Base-by-base conservation (phyloP, 2,329 filamentous ascomycete genomes). In the Alternaria sp. region DNA sequence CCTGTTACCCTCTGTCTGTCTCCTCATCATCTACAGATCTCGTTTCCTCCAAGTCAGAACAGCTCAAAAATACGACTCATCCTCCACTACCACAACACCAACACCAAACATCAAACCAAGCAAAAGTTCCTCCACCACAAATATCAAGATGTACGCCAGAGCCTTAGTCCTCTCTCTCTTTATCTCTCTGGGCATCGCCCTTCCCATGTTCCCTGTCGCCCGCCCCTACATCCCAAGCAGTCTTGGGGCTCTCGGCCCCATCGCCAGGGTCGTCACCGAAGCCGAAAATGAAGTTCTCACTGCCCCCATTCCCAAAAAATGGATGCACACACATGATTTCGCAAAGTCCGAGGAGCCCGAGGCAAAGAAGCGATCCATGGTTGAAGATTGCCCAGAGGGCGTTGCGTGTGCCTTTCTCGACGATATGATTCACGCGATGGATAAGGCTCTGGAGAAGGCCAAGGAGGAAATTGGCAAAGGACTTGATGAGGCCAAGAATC, bases 291-390 rank as follows among this genome's bases (percentile, higher is more conserved):
- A 30, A 30, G 16, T 28, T 11, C 22, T 22, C 11, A 43, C 20
- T 1, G 40, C 20, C 1, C 11, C 20, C 50, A 41, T 50, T 20
- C 46, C 46, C 20, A 32, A 50, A 3, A 50, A 38, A 27, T 50
- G 46, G 46, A 50, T 25, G 32, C 32, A 50, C 32, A 50, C 46
- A n/a, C 46, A 50, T 10, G 46, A 14, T 20, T 27, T 27, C 25
- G 1, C 25, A 8, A 7, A 27, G 25, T 2, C 25, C 2, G 7
- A 27, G 25, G 6, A 27, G 7, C 25, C 25, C 7, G 10, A 36
- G 20, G 20, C 20, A 38, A 32, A 38, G 32, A 18, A 18, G 25
- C 14, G 12, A 16, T 44, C 11, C 41, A 27, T 10, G 2, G 6
- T 9, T 27, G 12, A 7, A 27, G 22, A n/a, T 10, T 50, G 28